Percentiles rank a stretch among this genome's conserved stretches.
phyloP scores from a whole-genome alignment of 176 grass and related monocot genomes.

The Coix lacrymajobi region DNA sequence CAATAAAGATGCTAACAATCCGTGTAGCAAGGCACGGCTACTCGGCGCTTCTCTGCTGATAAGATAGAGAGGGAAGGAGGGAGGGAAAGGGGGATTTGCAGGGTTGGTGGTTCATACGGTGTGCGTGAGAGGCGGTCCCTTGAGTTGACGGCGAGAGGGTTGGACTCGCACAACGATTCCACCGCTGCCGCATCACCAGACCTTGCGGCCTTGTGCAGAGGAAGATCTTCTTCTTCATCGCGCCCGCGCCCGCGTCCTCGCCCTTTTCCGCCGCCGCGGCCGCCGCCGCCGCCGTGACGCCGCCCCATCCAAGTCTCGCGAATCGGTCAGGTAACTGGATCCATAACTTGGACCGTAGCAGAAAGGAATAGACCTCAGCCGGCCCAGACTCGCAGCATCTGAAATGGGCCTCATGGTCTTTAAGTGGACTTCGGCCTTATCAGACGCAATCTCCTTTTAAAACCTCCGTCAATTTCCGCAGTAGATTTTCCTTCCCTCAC shows the following conservation, averaged over 20 bases:
- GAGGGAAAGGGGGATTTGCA: background rate
- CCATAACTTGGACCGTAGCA: background rate
- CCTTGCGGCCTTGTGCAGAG: conserved; percentile 39
- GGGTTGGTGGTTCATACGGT: conserved; percentile 14
- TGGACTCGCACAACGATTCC: conserved; percentile 37
- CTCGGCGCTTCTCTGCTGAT: background rate
- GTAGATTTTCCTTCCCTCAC: too few relatives aligned
- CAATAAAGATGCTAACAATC: background rate
- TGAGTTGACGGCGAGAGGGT: conserved; percentile 42
- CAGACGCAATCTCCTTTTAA: background rate
- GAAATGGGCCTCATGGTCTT: background rate
- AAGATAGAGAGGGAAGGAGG: background rate
- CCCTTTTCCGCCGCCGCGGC: conserved; percentile 11
- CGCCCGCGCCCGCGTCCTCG: conserved; percentile 9
- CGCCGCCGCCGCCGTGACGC: background rate
- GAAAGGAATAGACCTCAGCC: background rate
- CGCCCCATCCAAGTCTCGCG: conserved; percentile 33
- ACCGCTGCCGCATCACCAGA: conserved; percentile 29
- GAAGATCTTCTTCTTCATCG: conserved; percentile 24
- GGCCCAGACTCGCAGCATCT: background rate
- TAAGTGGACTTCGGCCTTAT: background rate
- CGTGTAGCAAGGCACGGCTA: background rate
- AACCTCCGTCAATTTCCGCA: background rate
- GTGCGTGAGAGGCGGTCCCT: conserved; percentile 51
- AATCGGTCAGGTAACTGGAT: background rate